Percentiles rank a stretch among this genome's conserved stretches.
Evolutionary conservation across 1,284 basidiomycete species (phyloP).

Genomic region (Microbotryum lychnidis-dioicae): DNA sequence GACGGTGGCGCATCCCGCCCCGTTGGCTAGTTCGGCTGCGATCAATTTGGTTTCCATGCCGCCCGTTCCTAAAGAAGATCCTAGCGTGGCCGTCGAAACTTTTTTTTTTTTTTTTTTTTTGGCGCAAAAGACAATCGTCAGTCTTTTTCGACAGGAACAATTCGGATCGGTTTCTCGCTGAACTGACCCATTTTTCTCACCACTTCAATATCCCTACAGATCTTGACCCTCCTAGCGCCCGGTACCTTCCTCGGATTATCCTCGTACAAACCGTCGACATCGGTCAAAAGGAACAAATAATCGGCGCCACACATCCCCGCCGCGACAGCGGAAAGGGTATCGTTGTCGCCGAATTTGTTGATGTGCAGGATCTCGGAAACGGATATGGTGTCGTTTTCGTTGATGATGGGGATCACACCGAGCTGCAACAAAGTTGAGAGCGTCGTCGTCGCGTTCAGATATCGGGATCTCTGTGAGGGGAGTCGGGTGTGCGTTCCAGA

Average conservation of each 20-base stretch:
- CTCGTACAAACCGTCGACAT: constrained; percentile 93
- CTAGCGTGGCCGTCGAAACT: constrained; percentile 87
- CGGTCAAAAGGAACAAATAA: constrained; percentile 91
- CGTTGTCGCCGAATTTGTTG: constrained; percentile 94
- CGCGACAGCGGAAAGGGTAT: constrained; percentile 93
- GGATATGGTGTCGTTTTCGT: constrained; percentile 93
- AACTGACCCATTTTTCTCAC: constrained; percentile 68
- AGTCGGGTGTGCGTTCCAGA: not conserved
- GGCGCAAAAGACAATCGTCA: not conserved
- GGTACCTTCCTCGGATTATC: constrained; percentile 89
- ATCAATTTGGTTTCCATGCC: constrained; percentile 99
- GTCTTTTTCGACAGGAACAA: not conserved
- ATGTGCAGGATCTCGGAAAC: constrained; percentile 73
- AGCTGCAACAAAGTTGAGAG: constrained; percentile 77
- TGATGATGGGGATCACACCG: constrained; percentile 89
- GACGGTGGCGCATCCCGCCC: constrained; percentile 88
- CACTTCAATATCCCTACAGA: constrained; percentile 71
- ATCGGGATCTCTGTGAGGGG: constrained; percentile 64
- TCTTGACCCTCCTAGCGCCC: constrained; percentile 65
- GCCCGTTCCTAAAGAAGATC: constrained; percentile 88
- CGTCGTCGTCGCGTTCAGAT: constrained; percentile 89
- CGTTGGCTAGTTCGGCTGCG: constrained; percentile 93
- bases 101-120: constrained; percentile 38
- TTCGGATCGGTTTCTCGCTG: not conserved
- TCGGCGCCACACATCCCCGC: constrained; percentile 96